Evolutionary conservation across 306 rosid genomes (phyloP), one percentile per base, ranked within the genome.

Genomic region (Gastrolobium bilobum): DNA sequence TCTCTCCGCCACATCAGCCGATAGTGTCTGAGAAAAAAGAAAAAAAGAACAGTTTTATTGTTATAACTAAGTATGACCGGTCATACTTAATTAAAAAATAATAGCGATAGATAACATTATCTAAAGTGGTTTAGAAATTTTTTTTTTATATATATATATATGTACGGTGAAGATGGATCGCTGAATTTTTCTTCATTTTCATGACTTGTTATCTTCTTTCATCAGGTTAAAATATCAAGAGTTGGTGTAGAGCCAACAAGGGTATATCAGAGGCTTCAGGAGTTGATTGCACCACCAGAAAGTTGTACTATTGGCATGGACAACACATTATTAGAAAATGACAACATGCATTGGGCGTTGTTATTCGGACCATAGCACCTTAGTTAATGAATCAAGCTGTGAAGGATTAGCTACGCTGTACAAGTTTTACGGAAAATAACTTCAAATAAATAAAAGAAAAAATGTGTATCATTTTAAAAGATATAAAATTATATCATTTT

Each of bases 201-300:
- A 58, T 48, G 20, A 50, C 69, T 42, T 47, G 0, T 4, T 14
- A 29, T 47, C 20, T 13, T 2, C 10, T 50, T 6, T 8, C 9
- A 38, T 63, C 52, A 92, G 97, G 95, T 78, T 10, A 92, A 84
- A 71, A 79, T 88, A 73, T 81, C 87, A 5, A 86, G 95, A 57
- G 87, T 87, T 68, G 95, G 95, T 3, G 88, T 90, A 4, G 97
- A 92, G 37, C 84, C 87, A 10, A 43, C 88, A 5, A 88, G 86
- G 72, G 92, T 83, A 20, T 46, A 78, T 77, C 81, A 90, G 77
- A 86, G 92, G 86, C 79, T 92, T 51, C 83, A 76, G 7, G 85
- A 86, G 33, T 57, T 88, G 78, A 39, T 90, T 9, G 51, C 83
- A 2, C 80, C 86, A 8, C 43, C 50, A 4, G 38, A 47, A 46